Percentiles rank a stretch among this genome's conserved stretches.
Conservation (phyloP, 768 basidiomycete species). For the Sistotremastrum suecicum region DNA sequence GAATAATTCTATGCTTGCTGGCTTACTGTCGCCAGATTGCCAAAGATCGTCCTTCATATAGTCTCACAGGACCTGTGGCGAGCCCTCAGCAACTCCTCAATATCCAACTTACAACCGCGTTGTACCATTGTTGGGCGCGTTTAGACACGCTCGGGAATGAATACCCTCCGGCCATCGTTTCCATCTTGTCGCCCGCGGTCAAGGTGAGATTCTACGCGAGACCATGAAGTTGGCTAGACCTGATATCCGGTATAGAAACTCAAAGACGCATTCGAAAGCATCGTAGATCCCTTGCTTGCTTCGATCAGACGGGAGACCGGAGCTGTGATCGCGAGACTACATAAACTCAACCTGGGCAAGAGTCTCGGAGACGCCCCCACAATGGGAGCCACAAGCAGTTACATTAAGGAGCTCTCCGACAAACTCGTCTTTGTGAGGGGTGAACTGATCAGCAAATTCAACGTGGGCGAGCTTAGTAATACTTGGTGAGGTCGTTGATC, state of each 20-base stretch:
- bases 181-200: constrained; percentile 39
- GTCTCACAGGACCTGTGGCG: constrained; percentile 60
- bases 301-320: constrained; percentile 72
- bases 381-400: constrained; percentile 60
- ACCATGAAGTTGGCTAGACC: not conserved
- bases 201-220: constrained; percentile 19
- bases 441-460: constrained; percentile 60
- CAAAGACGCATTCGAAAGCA: constrained; percentile 32
- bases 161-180: constrained; percentile 44
- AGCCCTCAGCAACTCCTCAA: constrained; percentile 72
- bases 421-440: constrained; percentile 71
- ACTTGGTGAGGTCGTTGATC: constrained; percentile 45
- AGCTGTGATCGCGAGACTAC: constrained; percentile 67
- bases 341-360: constrained; percentile 73
- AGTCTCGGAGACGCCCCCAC: constrained; percentile 32
- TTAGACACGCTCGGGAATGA: constrained; percentile 55
- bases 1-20: too few species aligned
- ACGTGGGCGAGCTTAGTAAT: constrained; percentile 53
- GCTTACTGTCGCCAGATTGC: constrained; percentile 32
- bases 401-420: constrained; percentile 86
- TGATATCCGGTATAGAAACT: constrained; percentile 28
- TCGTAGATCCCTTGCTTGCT: constrained; percentile 46
- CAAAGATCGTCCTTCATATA: constrained; percentile 65
- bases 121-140: constrained; percentile 65
- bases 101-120: constrained; percentile 58